A percentile compares a stretch with the other conserved stretches of the same genome.
Conservation (phyloP, 2,329 filamentous ascomycete species). For the Neocatenulostroma microsporum region DNA sequence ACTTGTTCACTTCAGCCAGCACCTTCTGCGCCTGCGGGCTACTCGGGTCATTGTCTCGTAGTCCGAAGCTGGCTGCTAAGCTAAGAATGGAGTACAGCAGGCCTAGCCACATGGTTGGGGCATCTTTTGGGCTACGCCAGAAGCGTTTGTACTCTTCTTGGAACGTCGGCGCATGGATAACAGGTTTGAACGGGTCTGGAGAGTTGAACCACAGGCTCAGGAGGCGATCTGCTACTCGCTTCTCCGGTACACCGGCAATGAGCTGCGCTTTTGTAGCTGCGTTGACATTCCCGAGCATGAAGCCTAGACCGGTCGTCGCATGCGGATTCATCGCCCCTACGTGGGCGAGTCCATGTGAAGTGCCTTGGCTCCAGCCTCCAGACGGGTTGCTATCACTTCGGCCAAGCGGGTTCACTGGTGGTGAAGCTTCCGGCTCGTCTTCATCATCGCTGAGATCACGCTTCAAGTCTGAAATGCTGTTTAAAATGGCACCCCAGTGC, state of each 20-base stretch:
- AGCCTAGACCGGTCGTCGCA: constrained; percentile 15
- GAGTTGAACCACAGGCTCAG: constrained; percentile 30
- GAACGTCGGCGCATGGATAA: constrained; percentile 53
- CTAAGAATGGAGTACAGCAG: constrained; percentile 42
- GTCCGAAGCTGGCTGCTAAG: constrained; percentile 29
- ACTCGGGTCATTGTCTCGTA: constrained; percentile 20
- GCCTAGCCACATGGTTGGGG: constrained; percentile 40
- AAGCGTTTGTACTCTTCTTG: constrained; percentile 39
- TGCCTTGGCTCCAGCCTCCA: background rate
- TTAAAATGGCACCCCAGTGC: constrained; percentile 73
- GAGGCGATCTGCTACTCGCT: constrained; percentile 24
- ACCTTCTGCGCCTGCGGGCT: constrained; percentile 14
- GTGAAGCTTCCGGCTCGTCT: constrained; percentile 10
- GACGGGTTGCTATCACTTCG: background rate
- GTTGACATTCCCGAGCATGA: constrained; percentile 19
- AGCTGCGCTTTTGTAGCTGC: constrained; percentile 25
- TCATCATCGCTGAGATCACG: constrained; percentile 25
- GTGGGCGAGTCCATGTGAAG: too few relatives aligned
- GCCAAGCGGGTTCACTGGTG: background rate
- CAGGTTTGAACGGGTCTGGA: constrained; percentile 33
- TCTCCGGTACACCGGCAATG: constrained; percentile 27
- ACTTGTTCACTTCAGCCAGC: constrained; percentile 19
- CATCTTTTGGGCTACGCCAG: constrained; percentile 34
- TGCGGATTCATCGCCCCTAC: too few relatives aligned
- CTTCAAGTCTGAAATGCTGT: constrained; percentile 45